A percentile compares a stretch with the other conserved stretches of the same genome.
phyloP scores from a whole-genome alignment of 805 yeast genomes.

The Ogataea ramenticola region DNA sequence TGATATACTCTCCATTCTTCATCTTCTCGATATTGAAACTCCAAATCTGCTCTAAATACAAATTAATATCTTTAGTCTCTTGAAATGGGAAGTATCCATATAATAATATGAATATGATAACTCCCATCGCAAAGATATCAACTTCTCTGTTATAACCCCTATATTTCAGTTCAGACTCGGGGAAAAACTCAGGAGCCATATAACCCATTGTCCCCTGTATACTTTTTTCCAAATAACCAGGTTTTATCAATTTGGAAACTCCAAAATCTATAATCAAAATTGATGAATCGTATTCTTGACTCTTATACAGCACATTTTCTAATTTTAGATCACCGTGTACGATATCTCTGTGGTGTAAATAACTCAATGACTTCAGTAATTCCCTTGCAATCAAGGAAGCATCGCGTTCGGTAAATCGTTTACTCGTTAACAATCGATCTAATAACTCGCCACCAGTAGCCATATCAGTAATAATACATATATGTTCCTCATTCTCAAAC shows the following conservation, averaged over 20 bases:
- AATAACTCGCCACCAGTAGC: constrained; percentile 92
- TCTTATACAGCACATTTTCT: constrained; percentile 63
- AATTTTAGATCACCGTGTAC: constrained; percentile 72
- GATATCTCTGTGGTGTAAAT: constrained; percentile 63
- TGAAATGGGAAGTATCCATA: constrained; percentile 1
- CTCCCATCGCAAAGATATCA: constrained; percentile 1
- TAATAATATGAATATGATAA: not conserved
- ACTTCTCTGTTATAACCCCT: not conserved
- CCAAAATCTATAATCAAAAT: constrained; percentile 90
- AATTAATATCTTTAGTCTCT: not conserved
- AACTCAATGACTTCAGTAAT: constrained; percentile 62
- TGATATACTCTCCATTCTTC: not conserved
- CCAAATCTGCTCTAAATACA: not conserved
- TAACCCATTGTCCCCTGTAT: constrained; percentile 72
- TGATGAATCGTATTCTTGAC: constrained; percentile 43
- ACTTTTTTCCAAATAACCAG: constrained; percentile 1
- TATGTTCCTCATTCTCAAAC: constrained; percentile 82
- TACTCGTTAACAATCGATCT: constrained; percentile 68
- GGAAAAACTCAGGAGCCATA: constrained; percentile 85
- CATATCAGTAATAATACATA: constrained; percentile 81
- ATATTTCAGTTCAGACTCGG: not conserved
- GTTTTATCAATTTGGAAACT: constrained; percentile 60
- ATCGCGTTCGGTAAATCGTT: constrained; percentile 76
- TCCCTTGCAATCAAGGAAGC: constrained; percentile 65
- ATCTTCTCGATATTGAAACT: not conserved